phyloP scores from a whole-genome alignment of 345 rosid genomes.

The Brassica carinata region DNA sequence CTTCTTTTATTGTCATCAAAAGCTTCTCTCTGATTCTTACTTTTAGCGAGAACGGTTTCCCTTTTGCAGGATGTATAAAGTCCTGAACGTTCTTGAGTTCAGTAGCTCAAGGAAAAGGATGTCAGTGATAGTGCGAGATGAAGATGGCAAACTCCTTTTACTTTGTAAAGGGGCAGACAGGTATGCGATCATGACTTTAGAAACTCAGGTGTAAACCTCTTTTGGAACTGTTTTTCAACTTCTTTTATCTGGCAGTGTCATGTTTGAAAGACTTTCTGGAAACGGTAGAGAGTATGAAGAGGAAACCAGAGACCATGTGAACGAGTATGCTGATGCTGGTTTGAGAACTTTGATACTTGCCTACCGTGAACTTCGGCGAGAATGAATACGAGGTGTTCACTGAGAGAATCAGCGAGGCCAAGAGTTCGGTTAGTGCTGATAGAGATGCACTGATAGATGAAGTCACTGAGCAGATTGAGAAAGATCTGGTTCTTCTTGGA shows the following conservation, averaged over 20 bases:
- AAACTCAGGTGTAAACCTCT: constrained; percentile 6
- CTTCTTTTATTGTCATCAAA: constrained; percentile 6
- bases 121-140: constrained; percentile 81
- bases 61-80: constrained; percentile 66
- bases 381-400: constrained; percentile 61
- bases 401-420: constrained; percentile 67
- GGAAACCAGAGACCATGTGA: constrained; percentile 72
- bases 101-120: constrained; percentile 65
- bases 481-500: constrained; percentile 85
- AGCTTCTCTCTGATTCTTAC: constrained; percentile 8
- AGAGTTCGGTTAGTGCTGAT: constrained; percentile 74
- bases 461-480: constrained; percentile 69
- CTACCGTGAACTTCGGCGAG: constrained; percentile 76
- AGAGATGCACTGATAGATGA: constrained; percentile 77
- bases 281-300: constrained; percentile 62
- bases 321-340: constrained; percentile 96
- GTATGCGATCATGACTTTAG: constrained; percentile 44
- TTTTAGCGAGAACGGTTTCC: constrained; percentile 10
- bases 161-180: constrained; percentile 98
- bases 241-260: constrained; percentile 56
- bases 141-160: constrained; percentile 73
- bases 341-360: constrained; percentile 88
- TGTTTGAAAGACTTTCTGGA: constrained; percentile 84
- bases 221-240: not conserved
- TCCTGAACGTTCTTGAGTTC: constrained; percentile 78